A percentile compares a stretch with the other conserved stretches of the same genome.
Conservation (phyloP, 2,329 filamentous ascomycete genomes). For the Xylaria digitata region DNA sequence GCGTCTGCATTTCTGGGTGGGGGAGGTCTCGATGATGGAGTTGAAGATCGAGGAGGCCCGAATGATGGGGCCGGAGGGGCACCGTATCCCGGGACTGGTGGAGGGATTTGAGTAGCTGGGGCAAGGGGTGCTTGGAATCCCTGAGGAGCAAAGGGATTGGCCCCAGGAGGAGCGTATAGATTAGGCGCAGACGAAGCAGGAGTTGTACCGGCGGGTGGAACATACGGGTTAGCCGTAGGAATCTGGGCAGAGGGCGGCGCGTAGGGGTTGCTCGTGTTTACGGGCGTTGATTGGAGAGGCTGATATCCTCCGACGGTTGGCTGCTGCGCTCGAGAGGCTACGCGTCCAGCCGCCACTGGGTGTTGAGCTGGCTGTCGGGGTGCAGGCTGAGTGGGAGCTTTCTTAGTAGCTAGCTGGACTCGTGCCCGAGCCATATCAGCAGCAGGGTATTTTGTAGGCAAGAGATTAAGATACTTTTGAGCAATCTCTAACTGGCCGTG, state of each 20-base stretch:
- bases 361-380: constrained; percentile 49
- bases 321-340: constrained; percentile 56
- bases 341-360: constrained; percentile 41
- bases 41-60: constrained; percentile 72
- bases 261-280: constrained; percentile 49
- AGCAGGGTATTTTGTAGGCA: constrained; percentile 84
- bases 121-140: constrained; percentile 68
- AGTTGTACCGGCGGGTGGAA: constrained; percentile 46
- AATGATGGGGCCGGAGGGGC: constrained; percentile 54
- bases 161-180: constrained; percentile 50
- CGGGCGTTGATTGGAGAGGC: constrained; percentile 55
- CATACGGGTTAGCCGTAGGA: constrained; percentile 50
- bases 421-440: constrained; percentile 88
- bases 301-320: constrained; percentile 59
- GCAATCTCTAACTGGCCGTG: constrained; percentile 89
- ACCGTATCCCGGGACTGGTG: constrained; percentile 43
- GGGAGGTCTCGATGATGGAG: constrained; percentile 74
- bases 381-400: constrained; percentile 51
- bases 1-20: constrained; percentile 77
- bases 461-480: constrained; percentile 88
- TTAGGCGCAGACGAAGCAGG: constrained; percentile 47
- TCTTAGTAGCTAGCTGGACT: constrained; percentile 84
- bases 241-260: constrained; percentile 44
- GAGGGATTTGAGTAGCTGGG: constrained; percentile 44
- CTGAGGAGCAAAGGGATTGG: constrained; percentile 54